Evolutionary conservation across 768 basidiomycete genomes (phyloP).

Genomic region (Tylopilus balloui): DNA sequence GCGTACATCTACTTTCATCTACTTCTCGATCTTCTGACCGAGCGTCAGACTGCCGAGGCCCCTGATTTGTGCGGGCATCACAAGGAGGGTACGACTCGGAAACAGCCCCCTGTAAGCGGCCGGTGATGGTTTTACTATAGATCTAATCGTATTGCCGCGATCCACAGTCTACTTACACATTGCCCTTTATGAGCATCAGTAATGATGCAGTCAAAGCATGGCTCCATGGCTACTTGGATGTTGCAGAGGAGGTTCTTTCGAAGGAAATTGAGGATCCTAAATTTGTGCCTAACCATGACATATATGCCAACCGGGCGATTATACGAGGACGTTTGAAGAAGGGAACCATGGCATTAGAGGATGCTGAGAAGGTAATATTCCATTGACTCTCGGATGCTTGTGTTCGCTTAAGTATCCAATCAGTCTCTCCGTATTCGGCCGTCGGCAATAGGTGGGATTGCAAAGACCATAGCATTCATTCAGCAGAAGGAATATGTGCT

Average conservation of each 20-base stretch:
- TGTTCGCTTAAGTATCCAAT: neutral
- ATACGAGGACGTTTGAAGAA: constrained; percentile 6
- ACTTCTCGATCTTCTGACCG: neutral
- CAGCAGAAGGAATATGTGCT: neutral
- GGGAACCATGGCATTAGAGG: constrained; percentile 1
- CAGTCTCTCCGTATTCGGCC: constrained; percentile 10
- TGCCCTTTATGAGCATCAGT: constrained; percentile 18
- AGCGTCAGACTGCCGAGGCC: neutral
- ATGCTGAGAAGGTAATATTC: constrained; percentile 9
- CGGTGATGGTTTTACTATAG: neutral
- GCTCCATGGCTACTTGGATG: constrained; percentile 13
- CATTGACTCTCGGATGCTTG: neutral
- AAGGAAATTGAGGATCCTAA: constrained; percentile 4
- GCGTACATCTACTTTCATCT: neutral
- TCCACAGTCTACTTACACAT: constrained; percentile 3
- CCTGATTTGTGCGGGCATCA: constrained; percentile 5
- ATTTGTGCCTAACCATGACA: neutral
- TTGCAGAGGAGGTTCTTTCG: constrained; percentile 8
- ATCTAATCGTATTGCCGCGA: neutral
- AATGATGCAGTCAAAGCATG: constrained; percentile 16
- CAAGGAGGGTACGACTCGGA: neutral
- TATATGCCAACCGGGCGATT: constrained; percentile 15
- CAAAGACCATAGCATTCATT: constrained; percentile 12
- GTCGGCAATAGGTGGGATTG: constrained; percentile 16
- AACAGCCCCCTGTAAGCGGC: constrained; percentile 1